Conservation (phyloP, 805 yeast genomes). For the Kluyveromyces wickerhamii region DNA sequence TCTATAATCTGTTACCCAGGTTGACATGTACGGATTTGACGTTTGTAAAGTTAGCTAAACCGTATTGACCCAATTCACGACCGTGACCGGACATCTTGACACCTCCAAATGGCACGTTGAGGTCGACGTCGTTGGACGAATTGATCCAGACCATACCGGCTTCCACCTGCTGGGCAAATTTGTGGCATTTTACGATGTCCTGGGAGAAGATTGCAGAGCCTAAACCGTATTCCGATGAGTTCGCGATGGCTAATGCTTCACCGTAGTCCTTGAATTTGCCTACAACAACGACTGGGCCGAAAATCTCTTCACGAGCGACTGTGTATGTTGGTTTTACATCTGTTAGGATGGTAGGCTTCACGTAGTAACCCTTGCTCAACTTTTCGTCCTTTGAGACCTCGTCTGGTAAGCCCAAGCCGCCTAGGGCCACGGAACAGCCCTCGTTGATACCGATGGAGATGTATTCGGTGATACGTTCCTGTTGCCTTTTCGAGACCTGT, state of each 20-base stretch:
- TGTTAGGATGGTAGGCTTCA: slow-evolving; percentile 42
- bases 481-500: slow-evolving; percentile 44
- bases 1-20: slow-evolving; percentile 32
- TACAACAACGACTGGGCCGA: slow-evolving; percentile 45
- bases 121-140: slow-evolving; percentile 48
- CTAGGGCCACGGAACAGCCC: slow-evolving; percentile 45
- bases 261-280: slow-evolving; percentile 37
- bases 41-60: slow-evolving; percentile 53
- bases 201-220: slow-evolving; percentile 40
- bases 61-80: slow-evolving; percentile 60
- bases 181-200: slow-evolving; percentile 33
- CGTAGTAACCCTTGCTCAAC: slow-evolving; percentile 30
- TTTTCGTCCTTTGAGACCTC: slow-evolving; percentile 14
- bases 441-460: slow-evolving; percentile 41
- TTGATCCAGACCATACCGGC: slow-evolving; percentile 52
- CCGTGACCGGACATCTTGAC: slow-evolving; percentile 61
- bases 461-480: slow-evolving; percentile 38
- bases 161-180: slow-evolving; percentile 34
- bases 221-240: slow-evolving; percentile 38
- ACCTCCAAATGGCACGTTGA: slow-evolving; percentile 61
- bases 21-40: slow-evolving; percentile 68
- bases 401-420: slow-evolving; percentile 34
- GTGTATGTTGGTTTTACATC: slow-evolving; percentile 35
- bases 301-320: slow-evolving; percentile 41
- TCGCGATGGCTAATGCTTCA: slow-evolving; percentile 38